Evolutionary conservation across 2,329 filamentous ascomycete genomes (phyloP).

Genomic region (Dothistroma septosporum): DNA sequence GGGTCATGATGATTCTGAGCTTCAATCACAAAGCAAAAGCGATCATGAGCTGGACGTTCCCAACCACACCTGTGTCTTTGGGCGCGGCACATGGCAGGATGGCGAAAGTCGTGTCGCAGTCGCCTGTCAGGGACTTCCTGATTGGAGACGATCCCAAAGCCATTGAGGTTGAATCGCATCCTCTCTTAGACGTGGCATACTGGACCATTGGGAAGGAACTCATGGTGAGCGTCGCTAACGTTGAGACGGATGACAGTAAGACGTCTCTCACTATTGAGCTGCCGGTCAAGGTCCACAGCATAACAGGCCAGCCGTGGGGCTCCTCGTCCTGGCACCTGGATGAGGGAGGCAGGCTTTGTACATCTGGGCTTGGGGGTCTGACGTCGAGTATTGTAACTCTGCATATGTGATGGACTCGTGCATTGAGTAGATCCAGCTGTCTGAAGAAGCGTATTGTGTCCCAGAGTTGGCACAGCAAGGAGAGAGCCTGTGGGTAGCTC

Average conservation of each 20-base stretch:
- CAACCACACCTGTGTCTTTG: conserved; percentile 35
- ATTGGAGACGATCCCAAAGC: conserved; percentile 33
- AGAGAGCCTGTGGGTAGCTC: too few species aligned
- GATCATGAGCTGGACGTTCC: conserved; percentile 49
- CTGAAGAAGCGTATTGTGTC: too few species aligned
- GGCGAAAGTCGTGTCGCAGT: conserved; percentile 38
- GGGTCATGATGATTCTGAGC: conserved; percentile 46
- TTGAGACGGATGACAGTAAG: conserved; percentile 10
- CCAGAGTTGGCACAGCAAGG: too few species aligned
- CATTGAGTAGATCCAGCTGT: too few species aligned
- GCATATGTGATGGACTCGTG: conserved; percentile 1
- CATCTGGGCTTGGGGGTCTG: conserved; percentile 16
- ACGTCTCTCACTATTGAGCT: conserved; percentile 13
- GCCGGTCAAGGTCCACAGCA: conserved; percentile 13
- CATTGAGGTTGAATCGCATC: conserved; percentile 13
- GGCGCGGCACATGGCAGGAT: conserved; percentile 36
- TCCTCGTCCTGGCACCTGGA: conserved; percentile 19
- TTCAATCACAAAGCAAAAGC: conserved; percentile 51
- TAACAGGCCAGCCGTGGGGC: conserved; percentile 26
- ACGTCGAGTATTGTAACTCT: conserved; percentile 26
- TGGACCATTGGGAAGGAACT: conserved; percentile 18
- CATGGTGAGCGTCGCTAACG: conserved; percentile 25
- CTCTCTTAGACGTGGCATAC: conserved; percentile 24
- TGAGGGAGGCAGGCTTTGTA: conserved; percentile 10
- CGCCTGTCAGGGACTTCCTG: conserved; percentile 36